Base-by-base conservation (phyloP, 1,284 basidiomycete species). In the Marasmius sp. region DNA sequence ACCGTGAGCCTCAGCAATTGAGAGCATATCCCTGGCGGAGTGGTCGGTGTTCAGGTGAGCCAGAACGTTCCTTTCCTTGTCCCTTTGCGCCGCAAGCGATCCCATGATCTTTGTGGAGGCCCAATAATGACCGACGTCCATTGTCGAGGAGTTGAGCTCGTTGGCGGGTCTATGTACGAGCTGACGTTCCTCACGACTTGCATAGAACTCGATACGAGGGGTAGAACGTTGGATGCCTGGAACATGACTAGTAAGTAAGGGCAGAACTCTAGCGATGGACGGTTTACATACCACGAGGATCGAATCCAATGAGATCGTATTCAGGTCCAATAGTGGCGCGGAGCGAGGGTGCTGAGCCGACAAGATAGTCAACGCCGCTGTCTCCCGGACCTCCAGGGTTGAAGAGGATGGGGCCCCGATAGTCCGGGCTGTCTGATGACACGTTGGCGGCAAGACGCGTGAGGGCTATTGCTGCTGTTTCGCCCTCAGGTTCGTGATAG, bases 361-460 rank as follows among this genome's bases (percentile, higher is more conserved):
- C 64, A 0, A 75, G 39, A 7, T n/a, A n/a, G n/a, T 63, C 60
- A 10, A 75, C 70, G 16, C 75, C 74, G 20, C 71, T 69, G 33
- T 67, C 70, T 27, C 82, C 82, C 9, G 83, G 82, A 0, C 83
- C 83, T 1, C 83, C 83, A 0, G 84, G 84, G 61, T 85, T 85
- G 67, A 83, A 69, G 2, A 84, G 69, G 20, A 85, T 70, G 0
- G 81, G 79, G 0, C 82, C 82, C 22, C 73, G 72, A 65, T 82
- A 81, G 39, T 75, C 68, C 61, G 68, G 43, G 38, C 65, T 41
- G 52, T 70, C 16, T 16, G 62, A 67, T 0, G 71, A 36, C 8
- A 70, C 49, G 3, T 64, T 60, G 8, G 72, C 68, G 3, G 69
- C 70, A 36, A 70, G 64, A 6, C 74, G 74, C n/a, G 75, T 71